Base-by-base conservation (phyloP, 768 basidiomycete genomes). In the Agaricus subrufescens region DNA sequence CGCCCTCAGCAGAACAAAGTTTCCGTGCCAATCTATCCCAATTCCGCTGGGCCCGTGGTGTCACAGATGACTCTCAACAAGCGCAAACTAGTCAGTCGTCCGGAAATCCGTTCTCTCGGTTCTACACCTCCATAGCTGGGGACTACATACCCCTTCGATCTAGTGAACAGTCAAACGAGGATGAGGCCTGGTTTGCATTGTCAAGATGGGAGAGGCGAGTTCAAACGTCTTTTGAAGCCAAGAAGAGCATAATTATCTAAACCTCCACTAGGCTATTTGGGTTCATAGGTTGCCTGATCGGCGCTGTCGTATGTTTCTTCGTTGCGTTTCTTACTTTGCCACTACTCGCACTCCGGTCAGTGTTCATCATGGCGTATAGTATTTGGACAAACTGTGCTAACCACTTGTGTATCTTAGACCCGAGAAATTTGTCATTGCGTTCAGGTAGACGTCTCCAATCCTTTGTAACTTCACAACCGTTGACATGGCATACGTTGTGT, bases 111-210 rank as follows among this genome's bases (percentile, higher is more conserved):
- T 94, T 98, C 68, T 83, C 89, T 11, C 80, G 93, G 29, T 91
- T 95, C 68, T 96, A 95, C 73, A 89, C 84, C 56, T 82, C 89
- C 15, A 77, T 98, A 49, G 89, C 89, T 8, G 87, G 87, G 11
- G 85, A 87, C 60, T 97, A 97, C 65, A 85, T 98, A 47, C 97
- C 96, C 0, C 74, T 98, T 58, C 79, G 92, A 40, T 89, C 88
- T 2, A 82, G 67, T 59, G 92, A 93, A 61, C 79, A 84, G 44
- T 87, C 88, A 30, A 94, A 93, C 69, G 95, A 99, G 68, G 96
- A 98, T 63, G 94, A 98, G 66, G 95, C 96, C 2, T 96, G 89
- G 80, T 92, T 97, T 71, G 88, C 90, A 43, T 73, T 95, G 39
- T 89, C 89, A 52, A 79, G 94, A 71, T 98, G 96, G 96, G 96